These are phyloP conservation scores for Akanthomyces lecanii DNA, from an alignment of 2,329 filamentous ascomycete species.

Conservation along the genomic window DNA sequence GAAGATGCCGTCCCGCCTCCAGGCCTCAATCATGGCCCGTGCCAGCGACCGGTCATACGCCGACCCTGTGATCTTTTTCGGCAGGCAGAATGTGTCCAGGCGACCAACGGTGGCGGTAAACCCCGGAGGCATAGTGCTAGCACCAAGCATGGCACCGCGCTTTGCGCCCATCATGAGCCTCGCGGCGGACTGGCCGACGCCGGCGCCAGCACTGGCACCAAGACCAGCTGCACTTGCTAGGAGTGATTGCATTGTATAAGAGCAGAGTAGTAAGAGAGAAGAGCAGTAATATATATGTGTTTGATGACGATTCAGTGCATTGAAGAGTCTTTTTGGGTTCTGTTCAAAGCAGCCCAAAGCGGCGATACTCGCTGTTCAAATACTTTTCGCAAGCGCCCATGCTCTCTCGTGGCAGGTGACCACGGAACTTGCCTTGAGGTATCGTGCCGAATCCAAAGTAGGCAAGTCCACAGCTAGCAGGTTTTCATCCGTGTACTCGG, in stretches of 20 bases:
- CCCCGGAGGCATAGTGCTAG: slow-evolving; percentile 26
- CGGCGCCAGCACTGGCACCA: not conserved
- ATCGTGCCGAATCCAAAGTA: not conserved
- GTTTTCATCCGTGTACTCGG: not conserved
- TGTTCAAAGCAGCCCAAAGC: not conserved
- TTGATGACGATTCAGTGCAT: not conserved
- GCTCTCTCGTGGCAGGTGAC: not conserved
- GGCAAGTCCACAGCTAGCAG: not conserved
- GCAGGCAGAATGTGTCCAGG: slow-evolving; percentile 41
- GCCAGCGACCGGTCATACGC: slow-evolving; percentile 34
- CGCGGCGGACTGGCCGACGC: not conserved
- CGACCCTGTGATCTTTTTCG: slow-evolving; percentile 32
- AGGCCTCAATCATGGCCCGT: slow-evolving; percentile 37
- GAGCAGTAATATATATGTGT: not conserved
- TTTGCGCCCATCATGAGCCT: not conserved
- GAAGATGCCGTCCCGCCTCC: slow-evolving; percentile 43
- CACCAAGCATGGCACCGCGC: not conserved
- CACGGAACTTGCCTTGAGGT: not conserved
- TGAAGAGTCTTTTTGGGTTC: not conserved
- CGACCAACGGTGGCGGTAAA: slow-evolving; percentile 24
- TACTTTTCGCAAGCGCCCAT: not conserved
- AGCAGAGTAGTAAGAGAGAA: not conserved
- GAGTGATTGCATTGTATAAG: not conserved
- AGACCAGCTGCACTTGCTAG: not conserved
- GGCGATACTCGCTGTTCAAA: not conserved